Base-by-base conservation (phyloP, 257 asterid genomes). In the Solanum ossicruentum region DNA sequence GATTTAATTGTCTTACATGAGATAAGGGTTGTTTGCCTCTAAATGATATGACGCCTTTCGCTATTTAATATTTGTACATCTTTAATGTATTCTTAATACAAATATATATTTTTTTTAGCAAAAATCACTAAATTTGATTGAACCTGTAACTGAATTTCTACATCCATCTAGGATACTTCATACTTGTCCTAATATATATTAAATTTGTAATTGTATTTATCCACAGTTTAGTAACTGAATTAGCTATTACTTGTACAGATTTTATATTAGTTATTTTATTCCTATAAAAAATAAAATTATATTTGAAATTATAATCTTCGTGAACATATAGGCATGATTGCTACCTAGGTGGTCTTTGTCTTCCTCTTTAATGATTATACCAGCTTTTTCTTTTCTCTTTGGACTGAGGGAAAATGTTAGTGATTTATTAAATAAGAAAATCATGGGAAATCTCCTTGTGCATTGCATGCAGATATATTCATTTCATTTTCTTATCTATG, bases 301-400 rank as follows among this genome's bases (percentile, higher is more conserved):
- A 67, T 32, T 67, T 67, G 21, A 17, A 32, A 67, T 32, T 41
- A 67, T 32, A 57, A 18, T 57, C 21, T 12, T 12, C 56, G 56
- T 52, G 56, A 17, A 18, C 63, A 57, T n/a, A 7, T 54, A 84
- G 26, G 32, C 43, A 41, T 36, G 6, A 84, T 82, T 70, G 73
- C 23, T 41, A 18, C 21, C 78, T 71, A 32, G 13, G 57, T 84
- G 82, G 70, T 51, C 17, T 60, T 85, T 87, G 9, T 45, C 26
- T 61, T 61, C 56, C 49, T 32, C 60, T 63, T 43, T 51, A 43
- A 67, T 16, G 56, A 67, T 8, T 65, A 55, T 18, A 72, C 36
- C 60, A 84, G 36, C 87, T 71, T 90, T 84, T 88, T 72, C 58
- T 55, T 67, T n/a, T 41, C 21, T 61, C 12, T 63, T 77, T 85